Percentiles rank a stretch among this genome's conserved stretches.
Evolutionary conservation across 495 filamentous ascomycete species (phyloP).

Genomic region (Aspergillus coremiiformis): DNA sequence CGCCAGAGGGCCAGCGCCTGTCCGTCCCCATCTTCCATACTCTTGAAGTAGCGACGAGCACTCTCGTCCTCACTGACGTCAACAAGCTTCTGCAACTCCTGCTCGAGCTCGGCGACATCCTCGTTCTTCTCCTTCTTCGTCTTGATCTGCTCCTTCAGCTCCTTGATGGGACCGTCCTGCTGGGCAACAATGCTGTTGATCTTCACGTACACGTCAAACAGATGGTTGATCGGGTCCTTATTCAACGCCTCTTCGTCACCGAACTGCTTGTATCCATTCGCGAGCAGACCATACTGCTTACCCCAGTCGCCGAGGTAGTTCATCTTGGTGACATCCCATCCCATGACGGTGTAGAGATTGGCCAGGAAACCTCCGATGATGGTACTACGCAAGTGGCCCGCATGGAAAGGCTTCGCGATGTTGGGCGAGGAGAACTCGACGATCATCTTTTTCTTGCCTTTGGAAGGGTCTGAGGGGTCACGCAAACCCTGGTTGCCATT

Average conservation of each 20-base stretch:
- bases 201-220: constrained; percentile 63
- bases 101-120: constrained; percentile 38
- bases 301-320: constrained; percentile 78
- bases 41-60: constrained; percentile 77
- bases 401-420: constrained; percentile 69
- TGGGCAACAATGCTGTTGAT: constrained; percentile 48
- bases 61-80: constrained; percentile 56
- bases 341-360: constrained; percentile 61
- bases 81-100: constrained; percentile 45
- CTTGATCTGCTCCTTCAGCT: constrained; percentile 48
- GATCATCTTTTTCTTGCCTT: constrained; percentile 62
- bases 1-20: constrained; percentile 75
- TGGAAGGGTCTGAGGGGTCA: constrained; percentile 60
- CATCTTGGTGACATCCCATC: constrained; percentile 64
- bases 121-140: constrained; percentile 44
- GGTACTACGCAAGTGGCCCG: constrained; percentile 64
- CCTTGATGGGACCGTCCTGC: constrained; percentile 50
- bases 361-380: constrained; percentile 68
- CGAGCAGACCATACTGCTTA: constrained; percentile 65
- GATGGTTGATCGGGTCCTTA: constrained; percentile 59
- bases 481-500: constrained; percentile 59
- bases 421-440: constrained; percentile 73
- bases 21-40: constrained; percentile 76
- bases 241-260: constrained; percentile 54
- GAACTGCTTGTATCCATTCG: constrained; percentile 57